These are phyloP conservation scores for Leucoagaricus sp. DNA, from an alignment of 1,284 basidiomycete species.

Conservation along the genomic window DNA sequence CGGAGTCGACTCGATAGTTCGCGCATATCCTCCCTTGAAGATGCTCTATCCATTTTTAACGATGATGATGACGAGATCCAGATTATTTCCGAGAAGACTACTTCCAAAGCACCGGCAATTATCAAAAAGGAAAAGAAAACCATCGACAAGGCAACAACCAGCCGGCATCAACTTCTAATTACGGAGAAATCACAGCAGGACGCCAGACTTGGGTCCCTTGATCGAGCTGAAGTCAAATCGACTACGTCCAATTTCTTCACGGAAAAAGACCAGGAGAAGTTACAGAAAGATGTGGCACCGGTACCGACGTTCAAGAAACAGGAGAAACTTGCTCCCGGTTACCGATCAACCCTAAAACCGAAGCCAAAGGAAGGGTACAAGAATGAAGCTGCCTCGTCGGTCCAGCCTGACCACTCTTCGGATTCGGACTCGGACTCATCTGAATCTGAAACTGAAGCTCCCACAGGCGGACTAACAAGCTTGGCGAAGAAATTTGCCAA, in stretches of 20 bases:
- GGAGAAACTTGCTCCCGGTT: slow-evolving; percentile 3
- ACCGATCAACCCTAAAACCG: slow-evolving; percentile 1
- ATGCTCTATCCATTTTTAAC: slow-evolving; percentile 56
- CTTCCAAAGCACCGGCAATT: slow-evolving; percentile 14
- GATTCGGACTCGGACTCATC: slow-evolving; percentile 21
- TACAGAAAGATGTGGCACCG: slow-evolving; percentile 16
- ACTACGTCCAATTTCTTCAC: slow-evolving; percentile 18
- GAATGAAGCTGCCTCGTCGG: slow-evolving; percentile 17
- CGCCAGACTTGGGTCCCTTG: not conserved
- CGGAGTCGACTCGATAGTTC: slow-evolving; percentile 60
- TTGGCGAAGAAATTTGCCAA: slow-evolving; percentile 63
- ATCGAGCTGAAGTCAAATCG: not conserved
- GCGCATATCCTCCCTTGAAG: slow-evolving; percentile 59
- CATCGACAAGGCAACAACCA: not conserved
- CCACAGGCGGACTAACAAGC: slow-evolving; percentile 51
- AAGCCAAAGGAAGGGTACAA: slow-evolving; percentile 26
- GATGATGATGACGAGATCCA: slow-evolving; percentile 52
- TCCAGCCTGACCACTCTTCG: slow-evolving; percentile 19
- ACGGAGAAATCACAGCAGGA: not conserved
- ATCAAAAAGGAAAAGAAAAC: slow-evolving; percentile 15
- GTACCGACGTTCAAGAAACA: slow-evolving; percentile 21
- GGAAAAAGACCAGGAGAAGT: slow-evolving; percentile 21
- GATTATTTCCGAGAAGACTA: slow-evolving; percentile 27
- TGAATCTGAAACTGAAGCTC: slow-evolving; percentile 39
- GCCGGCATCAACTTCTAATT: not conserved